Conservation (phyloP, 768 basidiomycete species). For the Suillus subluteus region DNA sequence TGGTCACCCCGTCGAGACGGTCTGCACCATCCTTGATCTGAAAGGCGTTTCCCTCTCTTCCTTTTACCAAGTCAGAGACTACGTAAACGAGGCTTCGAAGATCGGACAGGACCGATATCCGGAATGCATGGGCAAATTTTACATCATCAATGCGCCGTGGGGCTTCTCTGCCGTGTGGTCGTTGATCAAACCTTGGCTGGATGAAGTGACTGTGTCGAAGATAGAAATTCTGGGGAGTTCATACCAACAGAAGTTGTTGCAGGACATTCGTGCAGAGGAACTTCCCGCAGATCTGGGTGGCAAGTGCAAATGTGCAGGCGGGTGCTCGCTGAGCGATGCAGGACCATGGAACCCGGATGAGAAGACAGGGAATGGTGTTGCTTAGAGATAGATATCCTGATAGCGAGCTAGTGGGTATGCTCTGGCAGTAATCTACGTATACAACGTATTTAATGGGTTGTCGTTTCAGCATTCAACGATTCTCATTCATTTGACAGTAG, state of each 20-base stretch:
- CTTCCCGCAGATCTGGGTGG: slow-evolving; percentile 89
- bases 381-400: slow-evolving; percentile 21
- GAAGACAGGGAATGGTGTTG: slow-evolving; percentile 20
- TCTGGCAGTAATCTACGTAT: slow-evolving; percentile 32
- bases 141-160: slow-evolving; percentile 98
- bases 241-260: slow-evolving; percentile 75
- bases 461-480: slow-evolving; percentile 23
- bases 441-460: slow-evolving; percentile 31
- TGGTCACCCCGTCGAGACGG: slow-evolving; percentile 93
- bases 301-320: slow-evolving; percentile 70
- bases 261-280: slow-evolving; percentile 84
- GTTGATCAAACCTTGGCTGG: slow-evolving; percentile 91
- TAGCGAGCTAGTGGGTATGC: slow-evolving; percentile 9
- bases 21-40: slow-evolving; percentile 97
- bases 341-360: slow-evolving; percentile 80
- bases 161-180: slow-evolving; percentile 88
- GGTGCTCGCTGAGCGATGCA: slow-evolving; percentile 86
- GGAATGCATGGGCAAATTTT: slow-evolving; percentile 97
- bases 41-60: slow-evolving; percentile 65
- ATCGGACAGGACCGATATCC: slow-evolving; percentile 94
- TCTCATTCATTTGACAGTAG: slow-evolving; percentile 2
- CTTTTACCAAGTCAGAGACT: slow-evolving; percentile 93
- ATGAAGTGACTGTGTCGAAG: slow-evolving; percentile 93
- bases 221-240: slow-evolving; percentile 81
- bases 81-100: slow-evolving; percentile 71